Evolutionary conservation across 805 yeast species (phyloP).

Genomic region (Candida vaughaniae): DNA sequence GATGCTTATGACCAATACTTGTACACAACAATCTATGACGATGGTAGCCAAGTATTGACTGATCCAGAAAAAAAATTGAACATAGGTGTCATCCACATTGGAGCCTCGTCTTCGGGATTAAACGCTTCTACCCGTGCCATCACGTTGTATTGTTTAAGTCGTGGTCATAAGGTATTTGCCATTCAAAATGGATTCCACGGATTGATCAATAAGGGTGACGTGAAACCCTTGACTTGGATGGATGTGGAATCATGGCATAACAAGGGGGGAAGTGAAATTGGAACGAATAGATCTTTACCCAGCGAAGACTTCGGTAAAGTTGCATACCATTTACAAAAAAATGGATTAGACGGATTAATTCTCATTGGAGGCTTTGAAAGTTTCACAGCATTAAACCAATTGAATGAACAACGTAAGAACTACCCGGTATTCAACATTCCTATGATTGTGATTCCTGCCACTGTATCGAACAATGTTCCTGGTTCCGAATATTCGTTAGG

Average conservation of each 20-base stretch:
- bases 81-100: constrained; percentile 71
- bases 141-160: constrained; percentile 71
- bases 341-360: constrained; percentile 66
- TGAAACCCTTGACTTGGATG: constrained; percentile 62
- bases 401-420: constrained; percentile 55
- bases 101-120: constrained; percentile 80
- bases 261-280: constrained; percentile 78
- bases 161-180: constrained; percentile 71
- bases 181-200: constrained; percentile 77
- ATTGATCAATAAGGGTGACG: constrained; percentile 59
- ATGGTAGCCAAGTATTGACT: constrained; percentile 43
- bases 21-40: constrained; percentile 47
- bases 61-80: constrained; percentile 53
- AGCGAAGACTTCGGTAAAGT: constrained; percentile 66
- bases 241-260: constrained; percentile 73
- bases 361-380: constrained; percentile 84
- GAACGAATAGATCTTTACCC: constrained; percentile 75
- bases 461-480: constrained; percentile 78
- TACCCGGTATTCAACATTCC: constrained; percentile 78
- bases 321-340: constrained; percentile 70
- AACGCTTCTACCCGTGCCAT: constrained; percentile 76
- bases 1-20: constrained; percentile 64
- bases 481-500: constrained; percentile 81
- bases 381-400: constrained; percentile 65
- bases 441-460: constrained; percentile 75